A percentile compares a stretch with the other conserved stretches of the same genome.
Conservation (phyloP, 306 rosid genomes). For the Casuarina cunninghamiana region DNA sequence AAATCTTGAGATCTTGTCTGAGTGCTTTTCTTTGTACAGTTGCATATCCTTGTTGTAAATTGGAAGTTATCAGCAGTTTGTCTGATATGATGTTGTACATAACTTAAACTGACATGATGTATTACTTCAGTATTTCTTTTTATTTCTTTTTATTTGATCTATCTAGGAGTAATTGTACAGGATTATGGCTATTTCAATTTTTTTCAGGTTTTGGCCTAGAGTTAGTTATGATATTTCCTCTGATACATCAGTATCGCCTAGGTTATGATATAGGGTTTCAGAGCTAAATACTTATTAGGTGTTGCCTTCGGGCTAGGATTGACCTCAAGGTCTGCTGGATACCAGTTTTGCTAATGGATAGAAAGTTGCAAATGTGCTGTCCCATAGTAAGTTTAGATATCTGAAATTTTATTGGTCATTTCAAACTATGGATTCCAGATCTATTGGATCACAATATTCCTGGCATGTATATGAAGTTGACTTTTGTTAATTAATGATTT, state of each 20-base stretch:
- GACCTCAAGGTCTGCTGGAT: neutral
- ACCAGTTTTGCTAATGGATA: neutral
- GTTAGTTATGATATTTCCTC: neutral
- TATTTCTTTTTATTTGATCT: slow-evolving; percentile 28
- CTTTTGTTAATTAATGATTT: slow-evolving; percentile 7
- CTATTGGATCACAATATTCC: neutral
- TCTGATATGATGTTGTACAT: slow-evolving; percentile 38
- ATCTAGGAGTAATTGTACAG: slow-evolving; percentile 25
- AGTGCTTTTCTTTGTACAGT: slow-evolving; percentile 52
- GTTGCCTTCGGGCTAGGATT: neutral
- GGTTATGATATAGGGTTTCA: neutral
- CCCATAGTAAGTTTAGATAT: neutral
- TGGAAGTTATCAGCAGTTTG: slow-evolving; percentile 36
- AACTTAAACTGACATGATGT: slow-evolving; percentile 26
- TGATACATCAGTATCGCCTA: neutral
- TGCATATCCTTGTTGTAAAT: slow-evolving; percentile 41
- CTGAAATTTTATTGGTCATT: neutral
- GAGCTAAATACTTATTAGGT: neutral
- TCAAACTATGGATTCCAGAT: neutral
- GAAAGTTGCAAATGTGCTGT: slow-evolving; percentile 1
- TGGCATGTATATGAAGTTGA: neutral
- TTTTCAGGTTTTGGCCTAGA: slow-evolving; percentile 1
- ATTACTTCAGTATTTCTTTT: slow-evolving; percentile 13
- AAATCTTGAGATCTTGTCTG: slow-evolving; percentile 59
- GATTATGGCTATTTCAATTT: neutral